A percentile compares a stretch with the other conserved stretches of the same genome.
Evolutionary conservation across 176 grass and related monocot genomes (phyloP).

Genomic region (Rhynchospora pubera): DNA sequence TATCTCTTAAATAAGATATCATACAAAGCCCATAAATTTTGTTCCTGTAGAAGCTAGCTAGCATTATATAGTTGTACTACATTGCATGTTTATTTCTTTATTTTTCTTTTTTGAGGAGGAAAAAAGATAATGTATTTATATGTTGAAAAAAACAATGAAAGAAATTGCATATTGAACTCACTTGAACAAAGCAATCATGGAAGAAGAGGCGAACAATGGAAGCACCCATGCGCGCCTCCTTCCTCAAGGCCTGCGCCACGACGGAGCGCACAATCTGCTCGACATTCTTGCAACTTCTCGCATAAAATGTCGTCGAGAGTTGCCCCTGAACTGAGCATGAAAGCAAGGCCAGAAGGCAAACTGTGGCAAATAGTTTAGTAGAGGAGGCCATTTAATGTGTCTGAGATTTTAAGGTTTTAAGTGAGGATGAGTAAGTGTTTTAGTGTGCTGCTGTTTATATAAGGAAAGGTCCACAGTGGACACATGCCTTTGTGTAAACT

Average conservation of each 20-base stretch:
- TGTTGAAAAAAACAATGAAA: background rate
- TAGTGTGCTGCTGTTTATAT: background rate
- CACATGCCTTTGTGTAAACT: background rate
- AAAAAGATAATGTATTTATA: background rate
- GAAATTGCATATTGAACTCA: background rate
- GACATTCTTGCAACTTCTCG: conserved; percentile 18
- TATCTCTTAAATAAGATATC: background rate
- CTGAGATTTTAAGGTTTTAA: background rate
- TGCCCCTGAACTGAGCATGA: conserved; percentile 4
- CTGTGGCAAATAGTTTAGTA: background rate
- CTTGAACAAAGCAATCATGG: conserved; percentile 27
- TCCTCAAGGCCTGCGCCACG: conserved; percentile 5
- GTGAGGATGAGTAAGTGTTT: background rate
- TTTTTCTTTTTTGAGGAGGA: background rate
- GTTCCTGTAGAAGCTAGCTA: background rate
- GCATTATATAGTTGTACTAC: background rate
- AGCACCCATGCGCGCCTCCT: conserved; percentile 28
- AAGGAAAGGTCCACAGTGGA: background rate
- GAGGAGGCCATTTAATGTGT: conserved; percentile 7
- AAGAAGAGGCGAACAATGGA: conserved; percentile 27
- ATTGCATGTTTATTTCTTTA: background rate
- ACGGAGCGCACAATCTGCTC: conserved; percentile 15
- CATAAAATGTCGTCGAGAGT: conserved; percentile 24
- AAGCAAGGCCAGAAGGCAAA: conserved; percentile 1
- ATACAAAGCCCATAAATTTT: background rate